Base-by-base conservation (phyloP, 108 stramenopile species). In the Fistulifera solaris region DNA sequence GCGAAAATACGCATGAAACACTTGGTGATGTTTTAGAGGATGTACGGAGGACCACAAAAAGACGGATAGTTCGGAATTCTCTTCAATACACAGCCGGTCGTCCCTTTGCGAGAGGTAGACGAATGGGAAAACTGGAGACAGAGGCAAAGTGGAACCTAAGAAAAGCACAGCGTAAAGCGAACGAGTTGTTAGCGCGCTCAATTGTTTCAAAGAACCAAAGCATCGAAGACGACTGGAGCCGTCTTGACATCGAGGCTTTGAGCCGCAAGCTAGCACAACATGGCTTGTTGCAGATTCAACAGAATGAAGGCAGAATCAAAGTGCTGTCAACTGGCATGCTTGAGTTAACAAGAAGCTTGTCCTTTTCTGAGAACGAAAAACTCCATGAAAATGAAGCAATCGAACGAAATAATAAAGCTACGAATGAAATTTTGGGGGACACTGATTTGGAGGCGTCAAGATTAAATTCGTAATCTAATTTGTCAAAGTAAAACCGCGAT, bases 51-150 rank as follows among this genome's bases (percentile, higher is more conserved):
- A 72, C 68, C 0, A 63, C 87, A 25, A 73, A 84, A 38, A 66
- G 78, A 23, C 71, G 77, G 12, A 59, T 87, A 41, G 76, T 85
- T 46, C 38, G 48, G 11, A 57, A 63, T n/a, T 71, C 71, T 8
- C 40, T 73, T 52, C 53, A 75, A 54, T 65, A 77, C 41, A 54
- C 79, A 51, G 83, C 81, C 26, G 80, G 83, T 0, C 72, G 63
- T 19, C 72, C 85, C 0, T 91, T 91, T 65, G 70, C 78, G 38
- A 46, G 85, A 27, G 89, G 89, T 22, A 59, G 81, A 27, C 48
- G 77, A 61, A 48, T 87, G 0, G 89, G 89, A 22, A 68, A 75
- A 27, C 50, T 75, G 27, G 83, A 91, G 56, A 80, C 83, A 27
- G 83, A 87, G 59, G 46, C 77, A 21, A 76, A 78, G 56, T 83